Conservation (phyloP, 108 stramenopile species). For the Seminavis robusta region DNA sequence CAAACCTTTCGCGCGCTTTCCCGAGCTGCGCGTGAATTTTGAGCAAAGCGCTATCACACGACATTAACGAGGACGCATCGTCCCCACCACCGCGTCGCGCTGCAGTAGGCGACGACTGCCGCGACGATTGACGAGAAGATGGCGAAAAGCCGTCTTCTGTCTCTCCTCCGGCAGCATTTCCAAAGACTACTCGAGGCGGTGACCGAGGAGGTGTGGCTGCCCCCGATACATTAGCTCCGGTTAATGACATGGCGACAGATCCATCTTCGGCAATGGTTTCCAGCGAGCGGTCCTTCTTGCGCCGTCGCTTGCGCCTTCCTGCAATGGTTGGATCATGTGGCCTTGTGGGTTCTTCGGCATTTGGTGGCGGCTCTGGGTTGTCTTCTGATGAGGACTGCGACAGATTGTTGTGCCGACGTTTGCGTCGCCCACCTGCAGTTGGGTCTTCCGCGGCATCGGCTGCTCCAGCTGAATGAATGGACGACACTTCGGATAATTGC, state of each 20-base stretch:
- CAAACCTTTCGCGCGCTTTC: background rate
- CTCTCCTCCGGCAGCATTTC: background rate
- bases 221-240: no score
- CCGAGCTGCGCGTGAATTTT: background rate
- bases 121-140: no score
- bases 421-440: background rate
- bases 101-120: no score
- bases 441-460: background rate
- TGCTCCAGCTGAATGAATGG: background rate
- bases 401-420: background rate
- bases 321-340: slow-evolving; percentile 4
- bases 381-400: background rate
- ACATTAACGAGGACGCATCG: background rate
- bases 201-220: background rate
- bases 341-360: background rate
- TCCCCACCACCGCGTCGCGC: no score
- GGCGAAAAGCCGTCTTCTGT: no score
- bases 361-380: background rate
- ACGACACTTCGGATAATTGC: background rate
- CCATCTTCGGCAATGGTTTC: background rate
- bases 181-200: background rate
- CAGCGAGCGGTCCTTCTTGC: background rate
- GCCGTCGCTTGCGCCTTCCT: background rate
- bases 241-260: background rate
- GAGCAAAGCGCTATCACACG: background rate